Percentiles rank a stretch among this genome's conserved stretches.
phyloP scores from a whole-genome alignment of 352 stramenopile species.

The Lagenidium sp. region DNA sequence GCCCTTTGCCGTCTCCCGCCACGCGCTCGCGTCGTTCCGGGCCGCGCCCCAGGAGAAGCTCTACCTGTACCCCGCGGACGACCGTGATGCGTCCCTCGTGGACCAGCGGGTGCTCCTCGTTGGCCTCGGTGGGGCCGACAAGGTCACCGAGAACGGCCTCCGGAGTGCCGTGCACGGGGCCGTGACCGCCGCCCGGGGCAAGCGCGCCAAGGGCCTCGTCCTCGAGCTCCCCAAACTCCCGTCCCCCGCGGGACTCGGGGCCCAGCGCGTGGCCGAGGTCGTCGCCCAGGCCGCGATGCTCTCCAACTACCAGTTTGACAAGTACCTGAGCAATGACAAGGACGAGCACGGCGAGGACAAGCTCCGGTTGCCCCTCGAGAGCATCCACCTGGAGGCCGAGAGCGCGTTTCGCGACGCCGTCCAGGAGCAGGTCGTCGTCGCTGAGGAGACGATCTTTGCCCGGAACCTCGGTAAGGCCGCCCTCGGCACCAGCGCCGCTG shows the following conservation, averaged over 20 bases:
- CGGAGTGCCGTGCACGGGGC: slow-evolving; percentile 62
- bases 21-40: slow-evolving; percentile 58
- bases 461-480: slow-evolving; percentile 78
- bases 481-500: too few relatives aligned
- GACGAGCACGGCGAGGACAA: slow-evolving; percentile 54
- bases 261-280: slow-evolving; percentile 47
- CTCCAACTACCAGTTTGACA: slow-evolving; percentile 85
- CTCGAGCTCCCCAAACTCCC: slow-evolving; percentile 39
- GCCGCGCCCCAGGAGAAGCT: slow-evolving; percentile 57
- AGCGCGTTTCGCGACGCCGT: slow-evolving; percentile 54
- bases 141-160: slow-evolving; percentile 53
- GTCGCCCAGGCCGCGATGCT: slow-evolving; percentile 71
- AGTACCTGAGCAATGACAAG: slow-evolving; percentile 56
- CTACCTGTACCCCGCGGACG: slow-evolving; percentile 55
- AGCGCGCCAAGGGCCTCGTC: slow-evolving; percentile 40
- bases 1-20: slow-evolving; percentile 53
- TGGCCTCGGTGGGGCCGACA: slow-evolving; percentile 53
- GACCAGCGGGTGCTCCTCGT: slow-evolving; percentile 63
- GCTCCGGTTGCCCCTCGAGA: slow-evolving; percentile 50
- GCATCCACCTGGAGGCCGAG: slow-evolving; percentile 48
- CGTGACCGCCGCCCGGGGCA: slow-evolving; percentile 34
- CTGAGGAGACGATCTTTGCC: slow-evolving; percentile 79
- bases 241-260: slow-evolving; percentile 13
- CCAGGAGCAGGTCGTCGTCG: slow-evolving; percentile 50
- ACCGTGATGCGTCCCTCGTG: slow-evolving; percentile 16